These are phyloP conservation scores for Tetradesmus obliquus DNA, from an alignment of 139 green algal genomes.

Conservation along the genomic window DNA sequence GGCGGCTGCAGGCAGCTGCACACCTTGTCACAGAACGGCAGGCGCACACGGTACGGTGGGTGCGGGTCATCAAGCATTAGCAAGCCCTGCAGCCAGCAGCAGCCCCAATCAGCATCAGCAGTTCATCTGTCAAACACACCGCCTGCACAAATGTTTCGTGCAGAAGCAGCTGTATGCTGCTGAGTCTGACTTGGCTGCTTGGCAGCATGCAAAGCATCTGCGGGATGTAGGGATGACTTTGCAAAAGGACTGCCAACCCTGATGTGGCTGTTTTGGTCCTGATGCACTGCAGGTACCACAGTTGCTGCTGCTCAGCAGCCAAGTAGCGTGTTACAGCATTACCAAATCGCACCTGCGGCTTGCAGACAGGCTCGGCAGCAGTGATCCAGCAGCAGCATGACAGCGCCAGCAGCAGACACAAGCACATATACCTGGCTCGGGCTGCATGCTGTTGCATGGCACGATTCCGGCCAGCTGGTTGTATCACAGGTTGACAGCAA, in stretches of 20 bases:
- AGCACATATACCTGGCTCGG: neutral
- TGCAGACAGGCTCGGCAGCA: neutral
- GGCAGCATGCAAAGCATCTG: too few relatives aligned
- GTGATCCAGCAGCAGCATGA: neutral
- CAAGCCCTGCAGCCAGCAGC: neutral
- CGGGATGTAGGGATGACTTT: too few relatives aligned
- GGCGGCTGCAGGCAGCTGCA: neutral
- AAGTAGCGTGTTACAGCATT: neutral
- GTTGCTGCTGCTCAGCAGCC: neutral
- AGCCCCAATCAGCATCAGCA: neutral
- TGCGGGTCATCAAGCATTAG: conserved; percentile 15
- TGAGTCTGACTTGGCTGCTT: neutral
- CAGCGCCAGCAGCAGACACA: neutral
- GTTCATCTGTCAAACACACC: neutral
- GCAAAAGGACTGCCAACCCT: too few relatives aligned
- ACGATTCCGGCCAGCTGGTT: neutral
- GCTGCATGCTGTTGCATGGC: neutral
- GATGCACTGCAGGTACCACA: neutral
- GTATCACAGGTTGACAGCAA: too few relatives aligned
- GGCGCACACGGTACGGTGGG: neutral
- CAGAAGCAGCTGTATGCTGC: neutral
- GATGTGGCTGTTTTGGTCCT: neutral
- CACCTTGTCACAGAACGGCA: conserved; percentile 42
- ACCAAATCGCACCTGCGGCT: neutral
- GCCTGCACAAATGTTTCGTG: neutral